Base-by-base conservation (phyloP, 1,284 basidiomycete species). In the Agaricales sp. region DNA sequence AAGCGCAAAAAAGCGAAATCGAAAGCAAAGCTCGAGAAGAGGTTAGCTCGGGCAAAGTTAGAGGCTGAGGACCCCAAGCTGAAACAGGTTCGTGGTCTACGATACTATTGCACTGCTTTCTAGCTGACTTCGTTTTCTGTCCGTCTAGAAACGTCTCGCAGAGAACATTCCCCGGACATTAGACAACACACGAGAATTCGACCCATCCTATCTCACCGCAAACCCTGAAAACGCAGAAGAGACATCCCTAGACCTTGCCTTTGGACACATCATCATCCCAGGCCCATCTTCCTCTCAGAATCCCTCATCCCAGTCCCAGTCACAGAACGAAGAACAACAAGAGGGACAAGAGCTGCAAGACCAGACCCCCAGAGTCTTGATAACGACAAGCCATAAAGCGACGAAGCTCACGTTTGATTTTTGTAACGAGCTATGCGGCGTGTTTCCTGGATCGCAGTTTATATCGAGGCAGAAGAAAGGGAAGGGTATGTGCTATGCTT, bases 381-480 rank as follows among this genome's bases (percentile, higher is more conserved):
- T 97, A 50, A 97, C 93, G 0, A 96, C 93, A 1, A 90, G 87
- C 0, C 81, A 84, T n/a, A 87, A 87, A 52, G 87, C 91, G 2
- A 87, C 87, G 14, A 88, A 86, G 58, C 64, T 76, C 4, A 93
- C 91, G 0, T 92, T 89, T 58, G 81, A 84, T 16, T 94, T 96
- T 64, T 90, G 90, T 57, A 87, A 93, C 54, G 95, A 99, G 64
- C 68, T 99, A 8, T 85, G 90, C 23, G 87, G 84, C 3, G 73
- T 99, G 35, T 92, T 99, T 59, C 95, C 96, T 22, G 96, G 96
- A 3, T 91, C 92, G 1, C 92, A 99, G 62, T 92, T 96, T 61
- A 84, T 94, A 46, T 79, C 86, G 52, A 72, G 96, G 50, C 88
- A 90, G 59, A 93, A 14, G 26, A 30, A 30, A 30, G 26, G 6